Percentiles rank a stretch among this genome's conserved stretches.
phyloP scores from a whole-genome alignment of 2,329 filamentous ascomycete genomes.

The Colletotrichum shisoi region DNA sequence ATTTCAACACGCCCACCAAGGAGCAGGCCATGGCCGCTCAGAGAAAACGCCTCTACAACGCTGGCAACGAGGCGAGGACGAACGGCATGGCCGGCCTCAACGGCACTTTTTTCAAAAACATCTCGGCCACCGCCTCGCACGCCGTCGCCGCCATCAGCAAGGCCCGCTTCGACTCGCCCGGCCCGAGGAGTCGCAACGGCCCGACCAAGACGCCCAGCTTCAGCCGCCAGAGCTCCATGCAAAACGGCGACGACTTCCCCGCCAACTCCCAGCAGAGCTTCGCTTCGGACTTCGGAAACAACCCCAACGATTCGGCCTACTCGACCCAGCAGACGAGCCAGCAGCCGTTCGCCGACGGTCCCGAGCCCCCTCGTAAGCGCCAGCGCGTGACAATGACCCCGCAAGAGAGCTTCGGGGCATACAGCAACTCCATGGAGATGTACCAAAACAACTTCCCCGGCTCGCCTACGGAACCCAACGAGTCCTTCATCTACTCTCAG shows the following conservation, averaged over 20 bases:
- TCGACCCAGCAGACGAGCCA: constrained; percentile 62
- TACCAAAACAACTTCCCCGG: constrained; percentile 65
- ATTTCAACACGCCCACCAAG: constrained; percentile 94
- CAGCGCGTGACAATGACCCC: constrained; percentile 66
- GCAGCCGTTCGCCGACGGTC: constrained; percentile 44
- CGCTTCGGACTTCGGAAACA: constrained; percentile 77
- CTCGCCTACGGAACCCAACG: constrained; percentile 81
- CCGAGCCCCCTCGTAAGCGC: constrained; percentile 85
- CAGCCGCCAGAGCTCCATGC: constrained; percentile 74
- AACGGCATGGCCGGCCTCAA: constrained; percentile 64
- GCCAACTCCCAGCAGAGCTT: constrained; percentile 86
- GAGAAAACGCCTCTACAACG: constrained; percentile 89
- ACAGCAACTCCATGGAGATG: constrained; percentile 58
- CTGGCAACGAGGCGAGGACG: constrained; percentile 71
- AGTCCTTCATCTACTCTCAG: constrained; percentile 76
- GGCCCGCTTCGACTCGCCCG: constrained; percentile 89
- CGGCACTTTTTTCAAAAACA: constrained; percentile 96
- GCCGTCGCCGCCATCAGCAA: constrained; percentile 97
- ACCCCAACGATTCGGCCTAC: constrained; percentile 71
- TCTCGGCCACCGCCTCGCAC: constrained; percentile 89
- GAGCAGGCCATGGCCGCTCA: constrained; percentile 98
- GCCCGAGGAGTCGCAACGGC: constrained; percentile 70
- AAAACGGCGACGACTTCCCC: constrained; percentile 73
- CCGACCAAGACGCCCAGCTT: constrained; percentile 73
- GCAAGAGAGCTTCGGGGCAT: constrained; percentile 66